Base-by-base conservation (phyloP, 805 yeast species). In the Metschnikowia borealis region DNA sequence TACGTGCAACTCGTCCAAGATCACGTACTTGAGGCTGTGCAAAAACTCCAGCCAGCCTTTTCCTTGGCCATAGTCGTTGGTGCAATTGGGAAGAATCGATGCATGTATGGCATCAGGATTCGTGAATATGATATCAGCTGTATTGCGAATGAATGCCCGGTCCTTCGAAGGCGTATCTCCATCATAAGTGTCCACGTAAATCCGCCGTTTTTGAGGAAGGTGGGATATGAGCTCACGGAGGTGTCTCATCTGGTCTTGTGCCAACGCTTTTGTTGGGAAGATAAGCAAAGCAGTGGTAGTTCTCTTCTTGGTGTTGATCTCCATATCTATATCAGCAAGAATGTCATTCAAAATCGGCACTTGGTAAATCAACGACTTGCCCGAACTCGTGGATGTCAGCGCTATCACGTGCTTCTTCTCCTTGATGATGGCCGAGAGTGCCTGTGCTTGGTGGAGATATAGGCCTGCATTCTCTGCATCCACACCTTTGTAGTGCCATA, bases 211-310 rank as follows among this genome's bases (percentile, higher is more conserved):
- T 11, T 68, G 67, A 1, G 53, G 33, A 0, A 82, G 81, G 45
- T 87, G 75, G 5, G 74, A 67, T 40, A 85, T 67, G 10, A 87
- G 67, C 20, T 79, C 82, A 44, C 77, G 75, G 49, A 94, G 69
- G n/a, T 95, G 83, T 54, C 96, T 73, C 60, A 85, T 85, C 66
- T 94, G 99, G 71, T 94, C 99, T 62, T 94, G 99, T 0, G 99
- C 98, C 46, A 94, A 73, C 0, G 99, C 99, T 62, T 94, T 94
- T 0, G 99, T 94, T 2, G 99, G 99, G 60, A 94, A 94, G 11
- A 94, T 83, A 59, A 87, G 90, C 73, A 95, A 74, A 8, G 96
- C 87, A 0, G 96, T 87, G 4, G 79, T 59, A 0, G 53, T 29
- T n/a, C 71, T 46, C 5, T 54, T 48, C n/a, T 45, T 47, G 32